Conservation (phyloP, 768 basidiomycete genomes). For the Amylocystis lapponica region DNA sequence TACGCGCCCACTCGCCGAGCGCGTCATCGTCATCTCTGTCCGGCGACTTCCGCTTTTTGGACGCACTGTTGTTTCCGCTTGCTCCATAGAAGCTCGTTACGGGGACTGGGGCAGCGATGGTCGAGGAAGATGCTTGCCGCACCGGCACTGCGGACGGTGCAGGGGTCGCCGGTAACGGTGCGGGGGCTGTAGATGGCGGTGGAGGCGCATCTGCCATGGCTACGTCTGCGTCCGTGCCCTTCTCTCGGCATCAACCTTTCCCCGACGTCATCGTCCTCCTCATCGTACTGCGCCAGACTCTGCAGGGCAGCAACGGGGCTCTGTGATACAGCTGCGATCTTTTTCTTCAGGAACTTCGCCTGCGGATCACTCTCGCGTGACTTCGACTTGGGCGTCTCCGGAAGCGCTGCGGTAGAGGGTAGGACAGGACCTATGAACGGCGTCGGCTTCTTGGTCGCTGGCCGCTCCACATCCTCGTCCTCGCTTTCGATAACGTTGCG, state of each 20-base stretch:
- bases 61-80: conserved; percentile 8
- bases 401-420: conserved; percentile 36
- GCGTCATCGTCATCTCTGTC: conserved; percentile 27
- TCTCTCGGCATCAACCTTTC: conserved; percentile 20
- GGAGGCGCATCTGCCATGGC: not conserved
- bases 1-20: conserved; percentile 15
- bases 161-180: conserved; percentile 24
- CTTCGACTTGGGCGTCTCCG: conserved; percentile 20
- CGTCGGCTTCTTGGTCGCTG: conserved; percentile 39
- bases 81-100: conserved; percentile 35
- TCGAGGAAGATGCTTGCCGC: conserved; percentile 19
- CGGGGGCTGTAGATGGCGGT: conserved; percentile 2
- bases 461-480: conserved; percentile 41
- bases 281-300: conserved; percentile 36
- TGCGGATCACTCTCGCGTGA: conserved; percentile 41
- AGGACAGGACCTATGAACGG: conserved; percentile 65
- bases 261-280: conserved; percentile 33
- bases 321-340: conserved; percentile 29
- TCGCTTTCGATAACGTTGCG: conserved; percentile 41
- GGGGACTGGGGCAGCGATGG: conserved; percentile 21
- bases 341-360: conserved; percentile 46
- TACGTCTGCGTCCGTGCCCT: not conserved
- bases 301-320: conserved; percentile 29
- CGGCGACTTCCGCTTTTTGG: conserved; percentile 37
- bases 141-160: conserved; percentile 17